Base-by-base conservation (phyloP, 139 green algal species). In the Coelastrella sp. region DNA sequence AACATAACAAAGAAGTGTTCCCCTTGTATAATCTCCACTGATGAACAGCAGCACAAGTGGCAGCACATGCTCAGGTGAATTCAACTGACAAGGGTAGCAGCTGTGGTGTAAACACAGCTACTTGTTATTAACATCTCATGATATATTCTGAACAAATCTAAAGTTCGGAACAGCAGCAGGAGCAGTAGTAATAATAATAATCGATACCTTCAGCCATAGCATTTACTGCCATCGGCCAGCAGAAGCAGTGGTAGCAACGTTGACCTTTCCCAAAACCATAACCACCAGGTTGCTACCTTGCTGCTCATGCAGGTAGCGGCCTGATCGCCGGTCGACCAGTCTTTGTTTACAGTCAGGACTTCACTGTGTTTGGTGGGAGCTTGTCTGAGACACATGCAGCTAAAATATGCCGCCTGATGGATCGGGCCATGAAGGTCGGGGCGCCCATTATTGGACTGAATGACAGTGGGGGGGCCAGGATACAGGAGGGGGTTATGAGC, bases 341-440 rank as follows among this genome's bases (percentile, higher is more conserved):
- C 10, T 95, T 89, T 79, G 93, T 93, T 10, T 95, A 93, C 66
- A 91, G 75, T 56, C 95, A 97, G 80, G 95, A 97, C 85, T 97
- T 96, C 89, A 96, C 95, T 4, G 95, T 97, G 49, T 94, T 94
- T 92, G 95, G 95, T 15, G 95, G 95, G 22, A 93, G 84, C n/a
- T 76, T 97, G 0, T 93, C 85, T 4, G 95, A 97, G 93, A 92
- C 88, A 0, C 95, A 97, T 59, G 95, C 95, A 0, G 56, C 56
- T 9, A 97, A 97, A 89, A 97, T 97, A 11, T 94, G 90, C 85
- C 91, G 81, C 3, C 10, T 87, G 24, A 87, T 87, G 70, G 61
- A 90, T 25, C 19, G 35, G 22, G 74, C 87, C 4, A 59, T 84
- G 60, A 81, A 93, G 74, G 89, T 78, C 19, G 92, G 93, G 0